phyloP scores from a whole-genome alignment of 148 eudicot genomes.

The Rhododendron ferrugineum region DNA sequence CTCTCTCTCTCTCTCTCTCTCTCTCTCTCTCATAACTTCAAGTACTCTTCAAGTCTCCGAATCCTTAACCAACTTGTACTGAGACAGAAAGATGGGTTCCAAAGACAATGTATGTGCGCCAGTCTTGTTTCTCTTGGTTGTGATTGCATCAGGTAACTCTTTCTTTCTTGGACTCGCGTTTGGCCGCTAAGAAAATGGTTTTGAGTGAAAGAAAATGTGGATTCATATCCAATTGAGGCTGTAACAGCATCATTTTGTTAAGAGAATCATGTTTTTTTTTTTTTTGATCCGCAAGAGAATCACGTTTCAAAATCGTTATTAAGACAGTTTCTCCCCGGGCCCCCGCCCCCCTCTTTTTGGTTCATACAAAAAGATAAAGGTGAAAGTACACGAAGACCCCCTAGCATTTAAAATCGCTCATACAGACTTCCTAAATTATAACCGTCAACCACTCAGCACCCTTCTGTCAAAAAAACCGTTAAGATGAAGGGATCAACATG shows the following conservation, averaged over 20 bases:
- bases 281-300: too few species aligned
- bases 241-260: neutral
- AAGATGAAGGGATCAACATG: too few species aligned
- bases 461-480: too few species aligned
- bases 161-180: neutral
- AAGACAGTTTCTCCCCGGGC: too few species aligned
- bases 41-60: neutral
- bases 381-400: too few species aligned
- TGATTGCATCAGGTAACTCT: constrained; percentile 14
- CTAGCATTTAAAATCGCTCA: too few species aligned
- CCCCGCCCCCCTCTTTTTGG: too few species aligned
- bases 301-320: too few species aligned
- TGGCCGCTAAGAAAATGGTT: neutral
- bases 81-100: constrained; percentile 14
- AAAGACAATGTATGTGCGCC: neutral
- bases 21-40: neutral
- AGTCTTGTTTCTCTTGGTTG: neutral
- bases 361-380: too few species aligned
- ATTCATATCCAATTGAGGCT: neutral
- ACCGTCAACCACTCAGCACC: too few species aligned
- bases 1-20: neutral
- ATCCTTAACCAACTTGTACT: neutral
- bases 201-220: neutral
- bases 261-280: too few species aligned
- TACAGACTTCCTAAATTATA: too few species aligned